Evolutionary conservation across 306 rosid genomes (phyloP), one percentile per base, ranked within the genome.

Genomic region (Lagenaria siceraria): DNA sequence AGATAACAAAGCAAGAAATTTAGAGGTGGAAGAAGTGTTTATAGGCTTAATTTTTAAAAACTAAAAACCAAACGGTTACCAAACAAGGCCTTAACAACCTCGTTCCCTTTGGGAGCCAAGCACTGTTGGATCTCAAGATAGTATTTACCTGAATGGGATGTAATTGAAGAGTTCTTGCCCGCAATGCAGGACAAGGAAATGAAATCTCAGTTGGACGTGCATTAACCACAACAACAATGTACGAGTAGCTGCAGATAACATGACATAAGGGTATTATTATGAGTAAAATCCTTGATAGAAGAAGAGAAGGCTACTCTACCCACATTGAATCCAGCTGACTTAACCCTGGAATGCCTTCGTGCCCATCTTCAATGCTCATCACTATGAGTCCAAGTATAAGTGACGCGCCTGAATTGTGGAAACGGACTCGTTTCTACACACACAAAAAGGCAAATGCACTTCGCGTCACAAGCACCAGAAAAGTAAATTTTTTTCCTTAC

Each of bases 291-390:
- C 53, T 31, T 49, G 62, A 71, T 76, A 76, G 80, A 58, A 75
- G 51, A 55, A 15, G 38, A 53, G 43, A 83, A 77, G 27, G 35
- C 27, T 76, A 55, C 38, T 81, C n/a, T 78, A 86, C 97, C 6
- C 89, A 95, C 99, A 53, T 80, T 59, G 97, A 85, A 92, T 95
- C 99, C 85, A 95, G 87, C 84, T 95, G 96, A 77, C 90, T 75
- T 84, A 92, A 81, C 80, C 92, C 97, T 10, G 88, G 92, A 76
- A 88, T 51, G 74, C 96, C 91, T 43, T 86, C 84, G 22, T 84
- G 83, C 43, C 97, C 99, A 75, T 95, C 99, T 85, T 92, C 97
- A 83, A 92, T 95, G 89, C 97, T 89, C 96, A 92, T 90, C 77
- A 87, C 96, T 81, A 95, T 81, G 79, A 87, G 86, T 19, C 96